Conservation (phyloP, 2,329 filamentous ascomycete species). For the Verticillium longisporum region DNA sequence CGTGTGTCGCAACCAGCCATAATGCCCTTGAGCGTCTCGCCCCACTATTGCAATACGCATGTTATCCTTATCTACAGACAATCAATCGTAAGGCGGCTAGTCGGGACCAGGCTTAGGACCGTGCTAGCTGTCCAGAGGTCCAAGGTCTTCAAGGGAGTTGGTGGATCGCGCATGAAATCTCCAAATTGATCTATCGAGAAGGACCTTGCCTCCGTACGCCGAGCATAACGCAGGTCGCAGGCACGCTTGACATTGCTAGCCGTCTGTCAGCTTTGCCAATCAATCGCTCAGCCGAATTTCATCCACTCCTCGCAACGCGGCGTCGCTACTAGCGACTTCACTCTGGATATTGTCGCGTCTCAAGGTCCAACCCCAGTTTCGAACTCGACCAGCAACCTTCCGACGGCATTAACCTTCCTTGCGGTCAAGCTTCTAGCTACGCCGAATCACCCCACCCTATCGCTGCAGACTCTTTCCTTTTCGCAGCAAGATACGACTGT, state of each 20-base stretch:
- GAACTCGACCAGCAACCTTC: neutral
- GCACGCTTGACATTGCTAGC: neutral
- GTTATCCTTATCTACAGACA: neutral
- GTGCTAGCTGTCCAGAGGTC: neutral
- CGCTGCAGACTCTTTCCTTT: neutral
- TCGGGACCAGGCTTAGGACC: neutral
- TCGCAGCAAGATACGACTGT: neutral
- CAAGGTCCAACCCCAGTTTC: neutral
- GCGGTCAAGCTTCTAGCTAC: neutral
- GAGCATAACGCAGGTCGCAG: neutral
- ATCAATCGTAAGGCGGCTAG: too few species aligned
- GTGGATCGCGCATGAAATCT: constrained; percentile 11
- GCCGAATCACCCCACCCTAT: neutral
- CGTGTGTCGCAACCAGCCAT: too few species aligned
- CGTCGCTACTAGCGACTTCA: neutral
- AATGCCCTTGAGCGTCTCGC: neutral
- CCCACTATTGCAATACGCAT: neutral
- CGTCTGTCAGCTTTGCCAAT: neutral
- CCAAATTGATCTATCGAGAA: constrained; percentile 10
- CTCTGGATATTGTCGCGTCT: neutral
- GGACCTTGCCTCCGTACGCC: neutral
- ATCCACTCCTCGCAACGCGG: neutral
- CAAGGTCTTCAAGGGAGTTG: neutral
- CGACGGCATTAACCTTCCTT: neutral
- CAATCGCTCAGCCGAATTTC: too few species aligned